Conservation (phyloP, 371 early-diverging fungal species). For the Enterocytospora artemiae region DNA sequence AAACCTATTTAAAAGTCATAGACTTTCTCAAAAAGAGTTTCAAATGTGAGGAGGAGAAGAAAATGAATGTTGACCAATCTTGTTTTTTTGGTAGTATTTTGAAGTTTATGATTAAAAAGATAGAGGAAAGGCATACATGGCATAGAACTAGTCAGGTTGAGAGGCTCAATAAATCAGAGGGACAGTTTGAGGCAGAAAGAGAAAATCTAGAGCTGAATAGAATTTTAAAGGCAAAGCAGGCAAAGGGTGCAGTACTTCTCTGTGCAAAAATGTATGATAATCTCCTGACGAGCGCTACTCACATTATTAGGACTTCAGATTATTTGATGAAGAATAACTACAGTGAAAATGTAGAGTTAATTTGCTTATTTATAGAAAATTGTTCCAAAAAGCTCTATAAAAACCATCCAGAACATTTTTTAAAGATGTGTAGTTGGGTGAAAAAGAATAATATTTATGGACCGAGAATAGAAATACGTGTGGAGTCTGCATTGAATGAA, state of each 20-base stretch:
- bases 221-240: constrained; percentile 21
- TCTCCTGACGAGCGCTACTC: constrained; percentile 20
- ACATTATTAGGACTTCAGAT: constrained; percentile 15
- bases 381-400: constrained; percentile 21
- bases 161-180: background rate
- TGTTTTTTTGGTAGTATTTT: constrained; percentile 49
- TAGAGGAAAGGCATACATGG: constrained; percentile 32
- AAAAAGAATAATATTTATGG: constrained; percentile 20
- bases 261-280: constrained; percentile 24
- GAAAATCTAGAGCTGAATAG: constrained; percentile 36
- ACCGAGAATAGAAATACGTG: constrained; percentile 30
- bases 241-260: constrained; percentile 36
- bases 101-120: constrained; percentile 10
- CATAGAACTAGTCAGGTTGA: background rate
- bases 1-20: constrained; percentile 30
- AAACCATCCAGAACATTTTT: constrained; percentile 18
- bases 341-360: constrained; percentile 34
- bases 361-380: constrained; percentile 26
- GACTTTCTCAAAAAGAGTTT: constrained; percentile 35
- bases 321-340: constrained; percentile 12
- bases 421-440: constrained; percentile 13
- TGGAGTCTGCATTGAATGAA: constrained; percentile 24
- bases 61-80: constrained; percentile 15
- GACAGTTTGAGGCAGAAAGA: constrained; percentile 27
- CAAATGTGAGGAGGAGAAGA: constrained; percentile 39